Evolutionary conservation across 2,329 filamentous ascomycete species (phyloP).

Genomic region (Lachnellula hyalina): DNA sequence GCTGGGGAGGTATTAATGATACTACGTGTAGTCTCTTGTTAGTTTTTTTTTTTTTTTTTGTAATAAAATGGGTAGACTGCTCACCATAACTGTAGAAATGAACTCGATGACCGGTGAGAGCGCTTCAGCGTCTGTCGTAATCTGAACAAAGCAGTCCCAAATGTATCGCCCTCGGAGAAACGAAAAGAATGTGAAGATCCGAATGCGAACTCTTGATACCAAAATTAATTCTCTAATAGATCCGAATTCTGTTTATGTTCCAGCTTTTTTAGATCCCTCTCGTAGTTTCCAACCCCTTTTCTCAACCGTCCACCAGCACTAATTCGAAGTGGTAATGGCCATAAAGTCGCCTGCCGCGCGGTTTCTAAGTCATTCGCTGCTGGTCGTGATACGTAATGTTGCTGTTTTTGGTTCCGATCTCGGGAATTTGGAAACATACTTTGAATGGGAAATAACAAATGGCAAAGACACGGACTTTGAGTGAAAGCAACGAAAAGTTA

Average conservation of each 20-base stretch:
- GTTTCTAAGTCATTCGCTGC: slow-evolving; percentile 8
- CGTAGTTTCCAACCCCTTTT: slow-evolving; percentile 1
- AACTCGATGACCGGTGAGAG: slow-evolving; percentile 2
- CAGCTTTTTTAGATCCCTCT: slow-evolving; percentile 6
- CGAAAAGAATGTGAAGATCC: background rate
- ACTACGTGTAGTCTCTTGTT: background rate
- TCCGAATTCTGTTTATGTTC: slow-evolving; percentile 2
- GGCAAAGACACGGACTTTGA: background rate
- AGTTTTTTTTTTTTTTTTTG: too few relatives aligned
- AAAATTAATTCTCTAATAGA: slow-evolving; percentile 7
- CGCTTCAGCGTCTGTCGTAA: slow-evolving; percentile 5
- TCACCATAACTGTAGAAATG: slow-evolving; percentile 8
- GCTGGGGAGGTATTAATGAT: slow-evolving; percentile 10
- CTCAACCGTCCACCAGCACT: slow-evolving; percentile 3
- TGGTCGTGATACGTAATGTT: background rate
- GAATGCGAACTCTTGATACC: slow-evolving; percentile 11
- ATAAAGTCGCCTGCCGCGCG: background rate
- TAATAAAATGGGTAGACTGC: background rate
- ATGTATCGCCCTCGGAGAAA: slow-evolving; percentile 5
- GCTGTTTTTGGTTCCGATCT: slow-evolving; percentile 2
- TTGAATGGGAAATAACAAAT: background rate
- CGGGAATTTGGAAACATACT: slow-evolving; percentile 8
- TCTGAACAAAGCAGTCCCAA: slow-evolving; percentile 5
- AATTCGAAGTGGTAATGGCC: background rate
- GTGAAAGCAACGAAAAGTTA: background rate